These are phyloP conservation scores for Prunus mongolica DNA, from an alignment of 306 rosid genomes.

Conservation along the genomic window DNA sequence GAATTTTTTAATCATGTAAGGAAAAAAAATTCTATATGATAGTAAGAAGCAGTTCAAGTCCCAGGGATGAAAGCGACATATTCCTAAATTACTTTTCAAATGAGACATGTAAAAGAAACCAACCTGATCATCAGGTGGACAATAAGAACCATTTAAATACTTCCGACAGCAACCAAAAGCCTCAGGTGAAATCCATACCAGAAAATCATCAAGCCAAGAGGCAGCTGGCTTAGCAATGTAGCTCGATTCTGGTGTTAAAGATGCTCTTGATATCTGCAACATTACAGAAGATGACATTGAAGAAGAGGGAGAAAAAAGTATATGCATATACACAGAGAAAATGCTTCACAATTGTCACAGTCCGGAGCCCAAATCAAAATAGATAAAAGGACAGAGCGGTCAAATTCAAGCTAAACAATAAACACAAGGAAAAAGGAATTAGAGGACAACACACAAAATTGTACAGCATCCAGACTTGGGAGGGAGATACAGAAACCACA, in stretches of 20 bases:
- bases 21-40: neutral
- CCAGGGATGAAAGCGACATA: slow-evolving; percentile 10
- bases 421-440: neutral
- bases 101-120: slow-evolving; percentile 17
- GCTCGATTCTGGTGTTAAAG: slow-evolving; percentile 67
- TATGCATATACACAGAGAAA: neutral
- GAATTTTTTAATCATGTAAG: neutral
- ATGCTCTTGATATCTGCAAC: slow-evolving; percentile 85
- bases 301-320: neutral
- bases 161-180: slow-evolving; percentile 99
- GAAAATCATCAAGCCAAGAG: slow-evolving; percentile 99
- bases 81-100: slow-evolving; percentile 3
- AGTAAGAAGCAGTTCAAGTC: neutral
- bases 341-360: neutral
- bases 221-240: slow-evolving; percentile 98
- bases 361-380: neutral
- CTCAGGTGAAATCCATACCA: slow-evolving; percentile 96
- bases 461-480: neutral
- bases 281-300: slow-evolving; percentile 4
- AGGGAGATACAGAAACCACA: neutral
- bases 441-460: neutral
- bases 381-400: neutral
- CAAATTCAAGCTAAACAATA: neutral
- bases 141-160: slow-evolving; percentile 76
- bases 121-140: slow-evolving; percentile 99